phyloP scores from a whole-genome alignment of 2,329 filamentous ascomycete species.

The Rachicladosporium sp. region DNA sequence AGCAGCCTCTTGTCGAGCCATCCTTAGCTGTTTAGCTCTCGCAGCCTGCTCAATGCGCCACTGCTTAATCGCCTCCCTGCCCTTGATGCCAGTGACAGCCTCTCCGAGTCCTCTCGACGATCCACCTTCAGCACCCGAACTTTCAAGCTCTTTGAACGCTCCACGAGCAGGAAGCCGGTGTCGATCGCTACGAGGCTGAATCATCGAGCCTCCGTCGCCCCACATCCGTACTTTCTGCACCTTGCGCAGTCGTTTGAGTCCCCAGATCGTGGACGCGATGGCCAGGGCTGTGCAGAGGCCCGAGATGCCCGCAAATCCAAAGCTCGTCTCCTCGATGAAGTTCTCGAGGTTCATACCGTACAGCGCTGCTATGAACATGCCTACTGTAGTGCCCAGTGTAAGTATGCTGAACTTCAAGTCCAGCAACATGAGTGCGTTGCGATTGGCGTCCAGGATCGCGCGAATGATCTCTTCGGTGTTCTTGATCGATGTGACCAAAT shows the following conservation, averaged over 20 bases:
- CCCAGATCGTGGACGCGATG: constrained; percentile 68
- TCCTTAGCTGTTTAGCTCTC: constrained; percentile 1
- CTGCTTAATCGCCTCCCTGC: constrained; percentile 12
- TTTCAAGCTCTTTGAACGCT: constrained; percentile 11
- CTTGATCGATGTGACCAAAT: constrained; percentile 83
- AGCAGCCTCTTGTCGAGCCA: constrained; percentile 1
- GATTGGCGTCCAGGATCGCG: constrained; percentile 93
- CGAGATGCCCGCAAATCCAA: constrained; percentile 72
- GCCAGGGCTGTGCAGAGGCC: constrained; percentile 59
- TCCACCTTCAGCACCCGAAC: constrained; percentile 7
- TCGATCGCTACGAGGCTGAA: constrained; percentile 1
- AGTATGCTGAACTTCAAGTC: constrained; percentile 94
- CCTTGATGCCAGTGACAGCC: constrained; percentile 16
- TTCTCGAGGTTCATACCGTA: constrained; percentile 99
- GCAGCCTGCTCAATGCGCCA: constrained; percentile 5
- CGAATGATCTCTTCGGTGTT: constrained; percentile 98
- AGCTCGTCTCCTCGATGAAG: constrained; percentile 87
- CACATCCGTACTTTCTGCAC: constrained; percentile 86
- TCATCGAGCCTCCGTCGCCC: constrained; percentile 38
- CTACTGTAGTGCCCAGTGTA: constrained; percentile 85
- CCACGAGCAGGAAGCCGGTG: too few relatives aligned
- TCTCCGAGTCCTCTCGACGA: constrained; percentile 10
- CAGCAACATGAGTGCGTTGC: constrained; percentile 93
- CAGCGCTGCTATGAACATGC: constrained; percentile 92
- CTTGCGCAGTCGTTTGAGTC: constrained; percentile 68